These are phyloP conservation scores for Backusella mclennaniae DNA, from an alignment of 192 early-diverging fungal species.

Conservation along the genomic window DNA sequence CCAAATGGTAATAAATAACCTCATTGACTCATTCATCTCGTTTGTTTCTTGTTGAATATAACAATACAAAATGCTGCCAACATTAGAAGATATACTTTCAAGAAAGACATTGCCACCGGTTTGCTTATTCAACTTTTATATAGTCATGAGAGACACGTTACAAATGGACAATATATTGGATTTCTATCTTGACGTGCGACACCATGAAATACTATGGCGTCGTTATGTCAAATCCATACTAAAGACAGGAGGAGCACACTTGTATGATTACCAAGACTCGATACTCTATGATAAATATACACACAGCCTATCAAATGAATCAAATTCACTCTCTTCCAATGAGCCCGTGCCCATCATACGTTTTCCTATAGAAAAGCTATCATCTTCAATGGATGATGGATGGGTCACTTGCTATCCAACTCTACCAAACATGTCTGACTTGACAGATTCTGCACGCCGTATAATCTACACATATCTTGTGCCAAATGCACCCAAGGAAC, in stretches of 20 bases:
- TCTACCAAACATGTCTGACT: slow-evolving; percentile 11
- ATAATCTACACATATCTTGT: slow-evolving; percentile 52
- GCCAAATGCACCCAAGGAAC: slow-evolving; percentile 42
- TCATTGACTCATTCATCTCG: not conserved
- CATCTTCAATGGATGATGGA: not conserved
- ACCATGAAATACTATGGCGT: slow-evolving; percentile 66
- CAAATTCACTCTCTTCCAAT: not conserved
- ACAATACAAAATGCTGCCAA: slow-evolving; percentile 42
- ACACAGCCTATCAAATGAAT: not conserved
- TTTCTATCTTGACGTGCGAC: slow-evolving; percentile 71
- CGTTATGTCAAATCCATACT: slow-evolving; percentile 44
- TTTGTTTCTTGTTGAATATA: not conserved
- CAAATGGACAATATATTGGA: slow-evolving; percentile 62
- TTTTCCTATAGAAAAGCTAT: not conserved
- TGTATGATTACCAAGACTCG: not conserved
- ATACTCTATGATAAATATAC: not conserved
- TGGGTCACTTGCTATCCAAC: not conserved
- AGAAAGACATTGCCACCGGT: slow-evolving; percentile 67
- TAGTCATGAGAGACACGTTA: slow-evolving; percentile 65
- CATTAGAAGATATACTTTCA: slow-evolving; percentile 62
- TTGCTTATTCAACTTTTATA: slow-evolving; percentile 74
- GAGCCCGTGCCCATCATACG: not conserved
- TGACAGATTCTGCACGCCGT: slow-evolving; percentile 44
- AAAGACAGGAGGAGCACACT: slow-evolving; percentile 14
- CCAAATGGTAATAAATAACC: not conserved